Base-by-base conservation (phyloP, 2,329 filamentous ascomycete genomes). In the Venturia pyrina region DNA sequence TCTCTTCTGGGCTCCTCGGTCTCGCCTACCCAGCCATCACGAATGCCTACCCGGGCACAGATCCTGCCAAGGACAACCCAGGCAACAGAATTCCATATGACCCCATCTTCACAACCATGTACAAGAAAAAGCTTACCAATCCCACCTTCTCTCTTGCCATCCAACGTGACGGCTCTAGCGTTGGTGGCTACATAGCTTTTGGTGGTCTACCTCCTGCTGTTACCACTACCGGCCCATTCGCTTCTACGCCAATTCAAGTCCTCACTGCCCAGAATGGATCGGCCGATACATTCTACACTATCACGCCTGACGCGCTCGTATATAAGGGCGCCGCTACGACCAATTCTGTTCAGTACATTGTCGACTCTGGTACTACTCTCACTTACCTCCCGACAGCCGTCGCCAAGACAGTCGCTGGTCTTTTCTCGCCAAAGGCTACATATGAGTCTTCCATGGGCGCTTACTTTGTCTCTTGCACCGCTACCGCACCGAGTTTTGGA, bases 71-170 rank as follows among this genome's bases (percentile, higher is more conserved):
- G 40, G 69, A 69, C 66, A 70, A 66, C 64, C 50, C 15, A 56
- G 65, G 17, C 53, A 74, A 70, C 60, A 72, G 72, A n/a, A 65
- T 73, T 2, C 66, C 71, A 0, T 85, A 85, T 72, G 76, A 79
- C 64, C 80, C 82, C 0, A 69, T 85, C n/a, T 78, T 85, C 69
- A 80, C 76, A 8, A 80, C 74, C 44, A 80, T 85, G 78, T 79
- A 77, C 68, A 73, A 77, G 63, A 70, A 79, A 40, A 74, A 77
- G 28, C 70, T 78, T 15, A 77, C 80, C 8, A 69, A 76, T 0
- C 77, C 81, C 0, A 69, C 81, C 11, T 84, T 83, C 74, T 80
- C 77, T 69, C 71, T 84, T n/a, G 80, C 79, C 0, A 72, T 84
- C 24, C 73, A 76, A 8, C 72, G 78, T 1, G 66, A 66, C 0